Percentiles rank a stretch among this genome's conserved stretches.
These are phyloP conservation scores for Ambrosia trifida DNA, from an alignment of 129 eudicot genomes.

Conservation along the genomic window DNA sequence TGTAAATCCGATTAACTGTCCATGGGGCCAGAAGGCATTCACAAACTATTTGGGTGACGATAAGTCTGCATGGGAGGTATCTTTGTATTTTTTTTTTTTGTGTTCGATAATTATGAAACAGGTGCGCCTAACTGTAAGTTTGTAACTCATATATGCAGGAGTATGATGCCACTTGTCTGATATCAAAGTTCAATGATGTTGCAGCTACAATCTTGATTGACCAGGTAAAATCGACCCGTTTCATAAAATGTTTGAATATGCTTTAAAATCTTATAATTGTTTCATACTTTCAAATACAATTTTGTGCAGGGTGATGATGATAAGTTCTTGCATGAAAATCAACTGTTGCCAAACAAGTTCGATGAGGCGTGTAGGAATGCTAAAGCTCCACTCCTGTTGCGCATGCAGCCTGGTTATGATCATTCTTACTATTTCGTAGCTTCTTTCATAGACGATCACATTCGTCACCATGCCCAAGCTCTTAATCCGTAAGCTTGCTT, in stretches of 20 bases:
- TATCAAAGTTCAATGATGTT: slow-evolving; percentile 70
- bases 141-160: slow-evolving; percentile 56
- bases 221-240: slow-evolving; percentile 50
- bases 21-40: slow-evolving; percentile 99
- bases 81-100: background rate
- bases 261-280: background rate
- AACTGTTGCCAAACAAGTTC: slow-evolving; percentile 70
- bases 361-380: slow-evolving; percentile 83
- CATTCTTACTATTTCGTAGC: slow-evolving; percentile 91
- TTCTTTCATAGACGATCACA: slow-evolving; percentile 95
- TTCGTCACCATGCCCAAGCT: slow-evolving; percentile 97
- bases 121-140: slow-evolving; percentile 2
- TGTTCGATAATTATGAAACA: background rate
- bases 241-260: background rate
- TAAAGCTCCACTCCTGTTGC: slow-evolving; percentile 71
- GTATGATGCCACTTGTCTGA: slow-evolving; percentile 84
- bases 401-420: slow-evolving; percentile 91
- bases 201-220: slow-evolving; percentile 88
- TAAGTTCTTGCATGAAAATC: slow-evolving; percentile 78
- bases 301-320: slow-evolving; percentile 77
- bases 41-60: slow-evolving; percentile 85
- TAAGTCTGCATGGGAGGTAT: slow-evolving; percentile 93
- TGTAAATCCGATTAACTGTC: slow-evolving; percentile 80
- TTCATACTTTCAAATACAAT: slow-evolving; percentile 9
- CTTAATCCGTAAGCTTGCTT: slow-evolving; percentile 51